A percentile compares a stretch with the other conserved stretches of the same genome.
phyloP scores from a whole-genome alignment of 2,329 filamentous ascomycete species.

The Colletotrichum endophyticum region DNA sequence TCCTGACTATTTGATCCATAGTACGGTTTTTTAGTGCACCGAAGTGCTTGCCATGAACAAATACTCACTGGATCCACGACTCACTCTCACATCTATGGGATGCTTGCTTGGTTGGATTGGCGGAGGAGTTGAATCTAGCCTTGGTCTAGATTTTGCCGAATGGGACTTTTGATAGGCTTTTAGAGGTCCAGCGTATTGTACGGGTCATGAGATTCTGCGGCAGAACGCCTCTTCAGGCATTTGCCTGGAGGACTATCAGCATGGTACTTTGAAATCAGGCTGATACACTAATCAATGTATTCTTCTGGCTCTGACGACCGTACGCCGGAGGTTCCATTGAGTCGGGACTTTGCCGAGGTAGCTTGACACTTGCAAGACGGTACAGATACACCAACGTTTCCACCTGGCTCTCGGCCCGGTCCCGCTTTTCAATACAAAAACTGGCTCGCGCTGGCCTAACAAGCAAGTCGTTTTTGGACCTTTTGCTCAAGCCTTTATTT shows the following conservation, averaged over 20 bases:
- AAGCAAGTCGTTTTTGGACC: not conserved
- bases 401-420: not conserved
- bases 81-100: not conserved
- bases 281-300: not conserved
- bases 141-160: not conserved
- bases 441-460: not conserved
- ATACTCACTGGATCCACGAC: not conserved
- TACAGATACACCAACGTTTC: rapidly evolving
- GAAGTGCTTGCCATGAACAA: not conserved
- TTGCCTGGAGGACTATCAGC: not conserved
- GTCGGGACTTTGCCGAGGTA: not conserved
- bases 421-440: not conserved
- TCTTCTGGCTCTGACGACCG: not conserved
- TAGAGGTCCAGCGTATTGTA: not conserved
- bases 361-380: not conserved
- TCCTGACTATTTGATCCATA: not conserved
- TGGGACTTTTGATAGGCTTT: not conserved
- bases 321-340: not conserved
- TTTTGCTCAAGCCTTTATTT: not conserved
- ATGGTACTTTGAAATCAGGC: not conserved
- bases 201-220: not conserved
- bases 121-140: not conserved
- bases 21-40: not conserved
- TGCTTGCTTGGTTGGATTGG: not conserved
- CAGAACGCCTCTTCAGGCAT: not conserved